Evolutionary conservation across 148 eudicot species (phyloP).

Genomic region (Vaccinium darrowii): DNA sequence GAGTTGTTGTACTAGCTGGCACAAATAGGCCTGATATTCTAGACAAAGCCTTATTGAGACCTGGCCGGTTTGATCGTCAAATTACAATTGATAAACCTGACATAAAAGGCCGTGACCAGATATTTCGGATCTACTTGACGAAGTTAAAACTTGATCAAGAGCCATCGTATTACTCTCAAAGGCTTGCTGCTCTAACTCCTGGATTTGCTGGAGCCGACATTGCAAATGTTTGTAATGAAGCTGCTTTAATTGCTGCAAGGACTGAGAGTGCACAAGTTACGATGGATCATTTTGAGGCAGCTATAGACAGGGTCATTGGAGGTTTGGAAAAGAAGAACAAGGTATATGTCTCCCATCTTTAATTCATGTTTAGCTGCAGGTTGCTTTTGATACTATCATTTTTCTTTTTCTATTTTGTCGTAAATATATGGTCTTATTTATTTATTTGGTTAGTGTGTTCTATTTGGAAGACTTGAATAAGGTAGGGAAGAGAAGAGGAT

Average conservation of each 20-base stretch:
- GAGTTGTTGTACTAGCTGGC: conserved; percentile 68
- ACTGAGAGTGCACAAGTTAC: conserved; percentile 37
- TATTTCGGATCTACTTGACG: conserved; percentile 48
- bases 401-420: neutral
- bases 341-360: conserved; percentile 27
- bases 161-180: conserved; percentile 54
- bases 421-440: neutral
- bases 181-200: conserved; percentile 70
- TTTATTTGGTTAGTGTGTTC: neutral
- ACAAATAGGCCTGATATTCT: conserved; percentile 66
- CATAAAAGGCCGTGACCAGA: conserved; percentile 64
- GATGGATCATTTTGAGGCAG: conserved; percentile 61
- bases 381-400: neutral
- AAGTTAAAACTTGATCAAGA: conserved; percentile 62
- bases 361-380: neutral
- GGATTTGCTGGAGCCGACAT: conserved; percentile 80
- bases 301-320: conserved; percentile 64
- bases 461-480: neutral
- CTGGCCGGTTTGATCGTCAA: conserved; percentile 77
- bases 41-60: conserved; percentile 67
- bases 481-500: neutral
- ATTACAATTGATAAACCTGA: conserved; percentile 66
- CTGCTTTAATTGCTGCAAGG: conserved; percentile 68
- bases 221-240: conserved; percentile 73
- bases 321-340: conserved; percentile 69